Percentiles rank a stretch among this genome's conserved stretches.
Conservation (phyloP, 352 stramenopile species). For the Phytophthora foliorum region DNA sequence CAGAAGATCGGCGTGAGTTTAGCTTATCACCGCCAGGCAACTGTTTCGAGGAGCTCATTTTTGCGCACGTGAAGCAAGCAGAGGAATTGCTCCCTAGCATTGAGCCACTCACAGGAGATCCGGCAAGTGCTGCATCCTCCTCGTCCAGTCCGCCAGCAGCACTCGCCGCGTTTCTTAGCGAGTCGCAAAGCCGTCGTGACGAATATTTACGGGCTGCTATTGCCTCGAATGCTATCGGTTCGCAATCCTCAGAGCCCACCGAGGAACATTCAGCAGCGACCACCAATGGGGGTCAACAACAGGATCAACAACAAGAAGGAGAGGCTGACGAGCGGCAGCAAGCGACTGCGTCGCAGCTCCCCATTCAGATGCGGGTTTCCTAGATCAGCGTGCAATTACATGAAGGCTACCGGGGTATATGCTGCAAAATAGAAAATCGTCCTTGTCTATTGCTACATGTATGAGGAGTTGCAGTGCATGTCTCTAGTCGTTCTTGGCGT, state of each 20-base stretch:
- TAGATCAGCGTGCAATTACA: slow-evolving; percentile 36
- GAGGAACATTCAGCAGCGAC: slow-evolving; percentile 11
- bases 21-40: slow-evolving; percentile 69
- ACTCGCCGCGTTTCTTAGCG: slow-evolving; percentile 37
- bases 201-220: slow-evolving; percentile 55
- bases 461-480: neutral
- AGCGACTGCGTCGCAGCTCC: slow-evolving; percentile 50
- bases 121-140: slow-evolving; percentile 3
- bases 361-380: slow-evolving; percentile 78
- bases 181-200: slow-evolving; percentile 52
- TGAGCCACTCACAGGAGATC: slow-evolving; percentile 15
- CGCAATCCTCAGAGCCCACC: neutral
- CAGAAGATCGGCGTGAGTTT: slow-evolving; percentile 68
- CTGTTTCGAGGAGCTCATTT: slow-evolving; percentile 60
- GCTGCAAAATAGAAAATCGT: slow-evolving; percentile 30
- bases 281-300: slow-evolving; percentile 10
- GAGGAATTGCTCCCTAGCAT: slow-evolving; percentile 48
- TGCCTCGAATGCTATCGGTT: slow-evolving; percentile 37
- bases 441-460: slow-evolving; percentile 27
- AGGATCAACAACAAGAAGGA: slow-evolving; percentile 18
- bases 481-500: slow-evolving; percentile 70
- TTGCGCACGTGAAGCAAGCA: slow-evolving; percentile 45
- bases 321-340: slow-evolving; percentile 31
- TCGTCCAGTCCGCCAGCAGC: slow-evolving; percentile 24
- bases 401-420: slow-evolving; percentile 14